Evolutionary conservation across 139 green algal genomes (phyloP), one percentile per base, ranked within the genome.

Genomic region (Astrephomene gubernaculifera): DNA sequence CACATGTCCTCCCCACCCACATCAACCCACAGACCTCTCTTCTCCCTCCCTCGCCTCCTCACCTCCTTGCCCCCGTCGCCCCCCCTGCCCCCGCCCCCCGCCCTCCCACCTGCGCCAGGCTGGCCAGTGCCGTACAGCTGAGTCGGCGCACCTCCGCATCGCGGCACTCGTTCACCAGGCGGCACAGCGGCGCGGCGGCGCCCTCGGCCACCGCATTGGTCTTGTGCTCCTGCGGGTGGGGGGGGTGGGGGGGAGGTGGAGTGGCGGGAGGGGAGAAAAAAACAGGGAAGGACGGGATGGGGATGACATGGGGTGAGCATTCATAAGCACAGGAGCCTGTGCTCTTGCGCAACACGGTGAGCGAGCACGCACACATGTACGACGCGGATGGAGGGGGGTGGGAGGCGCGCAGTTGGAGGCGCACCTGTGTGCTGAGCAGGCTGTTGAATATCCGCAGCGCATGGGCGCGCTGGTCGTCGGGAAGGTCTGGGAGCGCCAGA

Each of bases 401-500:
- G n/a, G n/a, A n/a, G n/a, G n/a, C n/a, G n/a, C n/a, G n/a, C n/a
- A n/a, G n/a, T n/a, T n/a, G n/a, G n/a, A n/a, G n/a, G 49, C 64
- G 3, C n/a, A 81, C 83, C 74, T 90, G 86, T 25, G 87, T 91
- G 38, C 82, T 82, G 6, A 91, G 87, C 61, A 91, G 39, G 0
- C 68, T 78, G 39, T 81, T 83, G 52, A 91, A 65, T 1, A 88
- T 75, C 24, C 82, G 76, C n/a, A 91, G 71, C 9, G 82, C 82
- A 38, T 91, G 87, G 1, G 87, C 75, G 9, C 87, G 76, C 35
- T 78, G 7, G 24, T 88, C 87, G 36, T 88, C 70, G 0, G 63
- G 70, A 1, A 91, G 78, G 21, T 87, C 86, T 9, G 61, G 45
- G 5, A 90, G 67, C 0, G 45, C 67, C 31, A 89, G 67, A 0